A percentile compares a stretch with the other conserved stretches of the same genome.
These are phyloP conservation scores for Carallia pectinifolia DNA, from an alignment of 345 rosid genomes.

Conservation along the genomic window DNA sequence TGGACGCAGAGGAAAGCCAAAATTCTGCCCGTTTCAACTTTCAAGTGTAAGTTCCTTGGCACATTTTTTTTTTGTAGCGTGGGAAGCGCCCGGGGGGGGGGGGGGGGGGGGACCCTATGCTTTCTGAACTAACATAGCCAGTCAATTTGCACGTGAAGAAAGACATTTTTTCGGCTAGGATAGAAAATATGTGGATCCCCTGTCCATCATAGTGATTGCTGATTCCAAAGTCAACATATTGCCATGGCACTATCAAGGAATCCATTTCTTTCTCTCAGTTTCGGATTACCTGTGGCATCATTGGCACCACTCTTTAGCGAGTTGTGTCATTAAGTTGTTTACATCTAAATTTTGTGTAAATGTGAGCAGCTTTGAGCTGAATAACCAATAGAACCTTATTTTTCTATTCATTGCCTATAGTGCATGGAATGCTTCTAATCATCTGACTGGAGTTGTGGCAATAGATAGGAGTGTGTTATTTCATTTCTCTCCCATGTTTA, in stretches of 20 bases:
- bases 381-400: no score
- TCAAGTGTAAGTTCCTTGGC: constrained; percentile 52
- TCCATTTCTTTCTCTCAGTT: no score
- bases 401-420: neutral
- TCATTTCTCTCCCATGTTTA: constrained; percentile 7
- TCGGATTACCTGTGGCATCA: no score
- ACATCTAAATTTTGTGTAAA: no score
- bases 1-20: constrained; percentile 88
- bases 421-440: neutral
- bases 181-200: no score
- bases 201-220: neutral
- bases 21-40: constrained; percentile 82
- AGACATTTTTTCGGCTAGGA: no score
- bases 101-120: no score
- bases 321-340: no score
- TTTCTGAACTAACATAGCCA: no score
- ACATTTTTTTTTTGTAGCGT: neutral
- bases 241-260: neutral
- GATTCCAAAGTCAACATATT: neutral
- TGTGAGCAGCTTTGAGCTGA: no score
- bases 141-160: neutral
- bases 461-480: constrained; percentile 4
- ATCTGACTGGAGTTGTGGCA: neutral
- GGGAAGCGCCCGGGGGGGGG: no score
- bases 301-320: no score